phyloP scores from a whole-genome alignment of 352 stramenopile genomes.

The Globisporangium nodosum region DNA sequence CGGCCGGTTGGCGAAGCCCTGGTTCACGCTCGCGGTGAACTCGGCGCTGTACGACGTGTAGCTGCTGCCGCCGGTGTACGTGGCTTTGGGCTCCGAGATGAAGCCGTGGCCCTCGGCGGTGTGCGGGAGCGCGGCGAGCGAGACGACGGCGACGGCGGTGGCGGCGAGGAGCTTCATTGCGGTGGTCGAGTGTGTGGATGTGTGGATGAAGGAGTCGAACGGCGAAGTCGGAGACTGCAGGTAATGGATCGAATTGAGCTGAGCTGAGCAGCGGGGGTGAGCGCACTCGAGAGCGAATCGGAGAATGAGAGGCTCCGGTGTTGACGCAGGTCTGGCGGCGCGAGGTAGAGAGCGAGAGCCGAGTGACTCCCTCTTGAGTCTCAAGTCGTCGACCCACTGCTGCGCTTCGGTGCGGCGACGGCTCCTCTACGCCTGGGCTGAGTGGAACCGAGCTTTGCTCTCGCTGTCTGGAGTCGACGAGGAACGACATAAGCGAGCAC shows the following conservation, averaged over 20 bases:
- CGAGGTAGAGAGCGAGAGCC: no score
- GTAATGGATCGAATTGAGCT: no score
- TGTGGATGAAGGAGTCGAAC: no score
- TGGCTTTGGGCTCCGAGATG: slow-evolving; percentile 6
- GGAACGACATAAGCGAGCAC: no score
- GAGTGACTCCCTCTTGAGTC: no score
- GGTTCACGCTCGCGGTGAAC: slow-evolving; percentile 3
- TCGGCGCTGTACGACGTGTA: slow-evolving; percentile 8
- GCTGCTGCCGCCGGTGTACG: slow-evolving; percentile 6
- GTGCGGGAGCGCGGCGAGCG: not conserved
- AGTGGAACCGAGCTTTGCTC: no score
- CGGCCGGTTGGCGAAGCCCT: slow-evolving; percentile 4
- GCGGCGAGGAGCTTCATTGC: slow-evolving; percentile 9
- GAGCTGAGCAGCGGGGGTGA: not conserved
- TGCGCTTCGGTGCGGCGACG: no score
- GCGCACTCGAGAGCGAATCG: not conserved
- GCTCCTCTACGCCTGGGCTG: no score
- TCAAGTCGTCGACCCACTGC: no score
- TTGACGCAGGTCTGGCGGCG: no score
- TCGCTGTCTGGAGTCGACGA: no score
- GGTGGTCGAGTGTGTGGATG: not conserved
- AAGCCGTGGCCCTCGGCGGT: slow-evolving; percentile 3
- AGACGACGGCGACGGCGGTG: not conserved
- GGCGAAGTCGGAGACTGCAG: not conserved
- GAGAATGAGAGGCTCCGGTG: slow-evolving; percentile 6